Base-by-base conservation (phyloP, 2,329 filamentous ascomycete genomes). In the Massarina eburnea region DNA sequence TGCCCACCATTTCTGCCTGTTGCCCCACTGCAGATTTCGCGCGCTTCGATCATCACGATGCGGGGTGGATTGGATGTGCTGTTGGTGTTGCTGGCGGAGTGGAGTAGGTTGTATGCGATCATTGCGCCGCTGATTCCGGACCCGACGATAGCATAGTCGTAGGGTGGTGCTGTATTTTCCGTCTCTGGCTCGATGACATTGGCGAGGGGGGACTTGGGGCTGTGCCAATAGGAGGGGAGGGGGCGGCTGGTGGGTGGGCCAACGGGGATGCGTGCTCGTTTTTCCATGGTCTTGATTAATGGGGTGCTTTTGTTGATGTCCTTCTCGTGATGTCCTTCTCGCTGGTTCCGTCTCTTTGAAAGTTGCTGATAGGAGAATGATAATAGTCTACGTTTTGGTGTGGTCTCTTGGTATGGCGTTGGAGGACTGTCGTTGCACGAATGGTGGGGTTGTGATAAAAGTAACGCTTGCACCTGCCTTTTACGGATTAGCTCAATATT, bases 1-100 rank as follows among this genome's bases (percentile, higher is more conserved):
- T 79, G 76, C 1, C 74, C 75, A 17, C 75, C 71, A 41, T 74
- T 74, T 1, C 71, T 61, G 3, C 71, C 71, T n/a, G 71, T 73
- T 0, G 71, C 71, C 2, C 71, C 71, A 15, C 63, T 63, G 48
- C 68, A 71, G 15, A 64, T 56, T 22, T 65, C 59, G 10, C 71
- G 62, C 9, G 71, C 71, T 56, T 74, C 71, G 2, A 74, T 51
- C 63, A 73, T 70, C 20, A 71, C 43, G 6, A 73, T 50, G n/a
- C 55, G 47, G 4, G 52, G 15, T 10, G 36, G 18, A 1, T 59
- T 55, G 1, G 30, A 14, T 1, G 20, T 35, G 3, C 49, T 48
- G 20, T 14, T 5, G 19, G 12, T 14, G n/a, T 38, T 38, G 19
- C 4, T 21, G 19, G 8, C 8, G 7, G 35, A 15, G 9, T 38